phyloP scores from a whole-genome alignment of 208 protist genomes.

The Trypanosoma mega region DNA sequence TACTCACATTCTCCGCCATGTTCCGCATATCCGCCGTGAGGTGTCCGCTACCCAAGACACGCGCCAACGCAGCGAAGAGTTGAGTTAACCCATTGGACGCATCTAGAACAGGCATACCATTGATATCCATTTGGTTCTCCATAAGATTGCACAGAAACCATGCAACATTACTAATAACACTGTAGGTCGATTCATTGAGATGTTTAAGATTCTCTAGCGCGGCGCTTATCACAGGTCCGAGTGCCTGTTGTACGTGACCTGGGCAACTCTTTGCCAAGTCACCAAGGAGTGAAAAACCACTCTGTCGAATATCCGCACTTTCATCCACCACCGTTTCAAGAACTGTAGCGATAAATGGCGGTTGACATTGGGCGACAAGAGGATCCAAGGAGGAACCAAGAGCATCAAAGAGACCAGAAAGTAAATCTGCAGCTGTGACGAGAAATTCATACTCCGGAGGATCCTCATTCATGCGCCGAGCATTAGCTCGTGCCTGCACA shows the following conservation, averaged over 20 bases:
- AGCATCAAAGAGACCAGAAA: conserved; percentile 78
- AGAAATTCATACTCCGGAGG: conserved; percentile 73
- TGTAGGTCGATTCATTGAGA: conserved; percentile 45
- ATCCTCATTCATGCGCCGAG: conserved; percentile 33
- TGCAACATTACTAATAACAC: conserved; percentile 73
- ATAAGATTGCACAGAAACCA: conserved; percentile 80
- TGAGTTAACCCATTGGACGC: conserved; percentile 32
- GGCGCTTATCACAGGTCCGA: conserved; percentile 44
- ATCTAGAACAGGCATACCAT: conserved; percentile 49
- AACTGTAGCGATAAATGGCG: conserved; percentile 54
- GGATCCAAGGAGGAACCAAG: conserved; percentile 67
- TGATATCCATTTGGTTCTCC: conserved; percentile 64
- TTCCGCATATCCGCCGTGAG: conserved; percentile 76
- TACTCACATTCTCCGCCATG: conserved; percentile 81
- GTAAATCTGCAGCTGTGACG: conserved; percentile 66
- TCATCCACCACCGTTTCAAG: conserved; percentile 54
- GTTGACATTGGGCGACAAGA: conserved; percentile 46
- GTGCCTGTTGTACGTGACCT: conserved; percentile 41
- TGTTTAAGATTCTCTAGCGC: conserved; percentile 46
- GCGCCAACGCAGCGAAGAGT: conserved; percentile 53
- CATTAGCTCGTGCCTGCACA: conserved; percentile 45
- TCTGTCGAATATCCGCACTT: conserved; percentile 44
- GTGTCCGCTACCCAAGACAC: conserved; percentile 28
- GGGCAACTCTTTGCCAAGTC: conserved; percentile 62
- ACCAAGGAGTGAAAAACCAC: conserved; percentile 75